Evolutionary conservation across 768 basidiomycete genomes (phyloP).

Genomic region (Lactarius tabidus): DNA sequence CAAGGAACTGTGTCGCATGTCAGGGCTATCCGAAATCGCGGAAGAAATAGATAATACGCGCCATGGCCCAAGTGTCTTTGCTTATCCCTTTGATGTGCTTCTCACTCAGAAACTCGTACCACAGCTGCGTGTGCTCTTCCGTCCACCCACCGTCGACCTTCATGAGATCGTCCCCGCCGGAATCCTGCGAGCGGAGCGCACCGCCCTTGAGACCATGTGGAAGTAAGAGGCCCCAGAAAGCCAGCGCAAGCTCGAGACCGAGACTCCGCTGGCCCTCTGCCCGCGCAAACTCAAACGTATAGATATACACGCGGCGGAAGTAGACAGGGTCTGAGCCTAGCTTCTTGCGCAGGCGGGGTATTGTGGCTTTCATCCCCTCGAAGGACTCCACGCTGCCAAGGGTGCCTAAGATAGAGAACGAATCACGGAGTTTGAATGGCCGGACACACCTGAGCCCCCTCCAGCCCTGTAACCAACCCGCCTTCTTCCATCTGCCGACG

Average conservation of each 20-base stretch:
- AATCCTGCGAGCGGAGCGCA: conserved; percentile 48
- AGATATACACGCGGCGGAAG: conserved; percentile 74
- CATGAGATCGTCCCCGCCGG: conserved; percentile 40
- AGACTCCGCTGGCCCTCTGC: conserved; percentile 76
- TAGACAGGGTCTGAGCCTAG: conserved; percentile 63
- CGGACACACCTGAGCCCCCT: conserved; percentile 57
- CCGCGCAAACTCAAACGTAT: conserved; percentile 78
- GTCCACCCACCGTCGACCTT: conserved; percentile 52
- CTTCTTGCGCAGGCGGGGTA: conserved; percentile 53
- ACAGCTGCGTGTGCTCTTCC: conserved; percentile 58
- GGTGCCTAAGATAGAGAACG: background rate
- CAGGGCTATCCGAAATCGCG: background rate
- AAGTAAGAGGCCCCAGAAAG: conserved; percentile 75
- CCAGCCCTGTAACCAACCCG: conserved; percentile 82
- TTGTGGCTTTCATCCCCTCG: conserved; percentile 50
- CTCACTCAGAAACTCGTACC: conserved; percentile 71
- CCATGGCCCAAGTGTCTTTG: conserved; percentile 89
- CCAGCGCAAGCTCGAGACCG: conserved; percentile 63
- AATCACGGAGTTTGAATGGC: background rate
- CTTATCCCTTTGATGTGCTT: conserved; percentile 74
- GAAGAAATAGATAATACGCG: conserved; percentile 35
- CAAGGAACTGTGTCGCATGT: conserved; percentile 53
- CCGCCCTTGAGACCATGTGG: conserved; percentile 66
- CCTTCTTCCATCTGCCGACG: conserved; percentile 66
- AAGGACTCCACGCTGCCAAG: conserved; percentile 58